Base-by-base conservation (phyloP, 176 grass and related monocot species). In the Tillandsia fasciculata region DNA sequence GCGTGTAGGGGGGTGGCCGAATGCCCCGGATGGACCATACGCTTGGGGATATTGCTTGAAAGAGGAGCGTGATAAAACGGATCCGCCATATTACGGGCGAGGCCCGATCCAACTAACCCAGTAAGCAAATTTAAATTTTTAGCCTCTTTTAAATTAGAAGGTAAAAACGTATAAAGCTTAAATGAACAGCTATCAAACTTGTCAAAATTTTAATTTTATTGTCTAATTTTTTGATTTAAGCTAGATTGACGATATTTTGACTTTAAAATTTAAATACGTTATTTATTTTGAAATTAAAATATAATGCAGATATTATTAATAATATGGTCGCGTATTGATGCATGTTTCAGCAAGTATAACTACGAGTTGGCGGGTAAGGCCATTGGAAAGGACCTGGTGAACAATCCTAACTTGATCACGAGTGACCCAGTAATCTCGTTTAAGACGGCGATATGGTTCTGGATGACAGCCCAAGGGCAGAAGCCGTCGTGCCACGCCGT, bases 391-490 rank as follows among this genome's bases (percentile, higher is more conserved):
- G 42, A 68, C 28, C 65, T 68, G 5, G 12, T 68, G 11, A 68
- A 49, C 42, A 15, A 50, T n/a, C 65, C 65, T 3, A 14, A 68
- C 3, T 15, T 68, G 12, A 9, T 68, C 1, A 6, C 65, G 7
- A 68, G 15, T 2, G 14, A 68, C 28, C 27, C 65, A 4, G 65
- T n/a, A 14, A 15, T 68, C 14, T 68, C 65, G 14, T 68, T 68
- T 42, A 49, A 49, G 65, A 49, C 42, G 4, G 47, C 65, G 1
- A 54, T 80, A 8, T 80, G 70, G 70, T 80, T 28, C 56, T 80
- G 78, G 78, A 74, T 80, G 70, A 80, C 70, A 11, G 13, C 63
- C 14, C 70, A 80, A 24, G 54, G 24, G 20, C 7, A 59, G 47
- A 80, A 54, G 50, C n/a, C 66, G 26, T 56, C 51, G 26, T 68